Base-by-base conservation (phyloP, 1,139 yeast species). In the Zygoascus hellenicus region DNA sequence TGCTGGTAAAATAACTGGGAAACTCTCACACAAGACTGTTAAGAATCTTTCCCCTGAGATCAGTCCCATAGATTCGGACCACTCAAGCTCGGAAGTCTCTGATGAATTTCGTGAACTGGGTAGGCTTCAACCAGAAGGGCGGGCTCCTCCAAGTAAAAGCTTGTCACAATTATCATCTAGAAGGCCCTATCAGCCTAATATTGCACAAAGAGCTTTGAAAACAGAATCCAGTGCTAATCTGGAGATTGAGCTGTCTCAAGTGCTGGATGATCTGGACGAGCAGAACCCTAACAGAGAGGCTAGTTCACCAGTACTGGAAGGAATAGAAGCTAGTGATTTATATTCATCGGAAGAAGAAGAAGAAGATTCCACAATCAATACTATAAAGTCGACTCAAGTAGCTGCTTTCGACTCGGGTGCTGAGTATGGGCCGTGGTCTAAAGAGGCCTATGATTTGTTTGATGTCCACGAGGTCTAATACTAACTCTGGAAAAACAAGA, bases 181-280 rank as follows among this genome's bases (percentile, higher is more conserved):
- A 7, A 22, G 4, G 26, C 4, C 7, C 7, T 22, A 22, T 22
- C 26, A 22, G 26, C 7, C 26, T 4, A 22, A 22, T 22, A 22
- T 7, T 4, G 26, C 6, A 7, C 26, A 22, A 22, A 22, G 26
- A 13, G 11, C 41, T n/a, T 11, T 16, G 31, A 38, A 38, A 14
- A 26, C 41, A 11, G 19, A 14, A 9, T 38, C 41, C 11, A 14
- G 13, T 26, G 7, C 28, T 11, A 29, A 38, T 3, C 41, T 38
- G 31, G 30, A 38, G 29, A 13, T 38, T n/a, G 41, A 38, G 26
- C 36, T 40, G 15, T 32, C 43, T 15, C 43, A 40, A 30, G 31
- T 28, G 7, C 36, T 32, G n/a, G 45, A 42, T 13, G 28, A 11
- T 13, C 38, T 31, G 61, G 53, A 45, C 53, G 51, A 32, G 50